Base-by-base conservation (phyloP, 495 filamentous ascomycete genomes). In the Geopyxis carbonaria region DNA sequence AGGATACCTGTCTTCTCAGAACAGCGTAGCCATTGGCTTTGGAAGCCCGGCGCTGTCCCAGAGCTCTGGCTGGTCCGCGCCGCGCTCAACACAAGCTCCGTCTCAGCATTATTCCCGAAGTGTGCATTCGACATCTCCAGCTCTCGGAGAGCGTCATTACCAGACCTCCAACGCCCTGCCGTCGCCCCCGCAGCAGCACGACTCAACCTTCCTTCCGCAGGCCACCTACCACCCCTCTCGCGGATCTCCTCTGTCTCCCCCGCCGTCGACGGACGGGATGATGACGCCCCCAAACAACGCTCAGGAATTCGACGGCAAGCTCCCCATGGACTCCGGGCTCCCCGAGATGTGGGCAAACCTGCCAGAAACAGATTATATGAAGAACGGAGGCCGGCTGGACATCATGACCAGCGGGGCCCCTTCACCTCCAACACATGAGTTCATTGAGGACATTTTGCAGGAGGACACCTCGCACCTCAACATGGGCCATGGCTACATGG, bases 201-300 rank as follows among this genome's bases (percentile, higher is more conserved):
- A 55, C 15, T 40, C 41, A 11, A 38, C 44, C 13, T 53, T 53
- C 30, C 41, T 27, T 19, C 32, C 38, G 20, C 34, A 46, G 20
- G 15, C 44, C 13, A 31, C 49, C 19, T 22, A 38, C 16, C 35
- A 39, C 36, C 30, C 44, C 7, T 28, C 5, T 22, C 15, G 18
- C 5, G 19, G 47, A 31, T 34, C 47, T 14, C 52, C 52, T 8
- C 51, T 56, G 8, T 51, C 52, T 7, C 50, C 50, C 24, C 36
- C 36, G 22, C 51, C 52, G 25, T 44, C 47, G 22, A 47, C 46
- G 6, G 52, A 56, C 27, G 51, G 51, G 5, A 16, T 55, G 11
- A 55, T 55, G 51, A 55, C 51, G 22, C 51, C 51, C n/a, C 50
- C 49, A 44, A 44, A 31, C 42, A 42, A 43, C n/a, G 33, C 40